Base-by-base conservation (phyloP, 2,329 filamentous ascomycete species). In the Xylaria sp. region DNA sequence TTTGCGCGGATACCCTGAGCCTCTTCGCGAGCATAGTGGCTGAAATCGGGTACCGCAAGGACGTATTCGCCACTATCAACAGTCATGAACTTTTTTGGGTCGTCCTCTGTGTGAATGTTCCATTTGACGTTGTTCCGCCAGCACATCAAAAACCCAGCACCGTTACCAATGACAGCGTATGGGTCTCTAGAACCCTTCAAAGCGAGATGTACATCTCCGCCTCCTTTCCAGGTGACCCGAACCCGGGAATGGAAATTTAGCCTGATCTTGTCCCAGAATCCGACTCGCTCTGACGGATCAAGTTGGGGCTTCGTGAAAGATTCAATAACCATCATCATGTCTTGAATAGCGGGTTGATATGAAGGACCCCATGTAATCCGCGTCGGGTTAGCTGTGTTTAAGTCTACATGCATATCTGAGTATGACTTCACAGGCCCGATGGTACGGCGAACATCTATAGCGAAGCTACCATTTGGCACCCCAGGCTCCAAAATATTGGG, bases 321-420 rank as follows among this genome's bases (percentile, higher is more conserved):
- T 80, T 99, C 96, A 69, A 99, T 92, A 30, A 94, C 94, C 87
- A 98, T 97, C 96, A 99, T 99, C 92, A 98, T 97, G 77, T 99
- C 97, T 79, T 99, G 96, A 57, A 99, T 95, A 1, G 95, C 95
- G 32, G 97, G 96, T 76, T 99, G 97, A 76, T 98, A 99, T 2
- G 94, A 97, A 53, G 96, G 94, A 8, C 94, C 94, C 97, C 96
- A 99, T 0, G 95, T 97, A 61, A 99, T 95, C 52, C 93, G 90
- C 0, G 96, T 99, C 1, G 97, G 93, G 66, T 95, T 89, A 62
- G 91, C 92, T 2, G 95, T 97, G 79, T 98, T 97, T 79, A 99
- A 94, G 71, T 97, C 93, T 74, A 99, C 86, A 39, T 87, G 89
- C 79, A 97, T 94, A 76, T 98, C 92, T 0, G 96, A 97, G 78